Base-by-base conservation (phyloP, 23 red algal genomes). In the Gracilaria domingensis region DNA sequence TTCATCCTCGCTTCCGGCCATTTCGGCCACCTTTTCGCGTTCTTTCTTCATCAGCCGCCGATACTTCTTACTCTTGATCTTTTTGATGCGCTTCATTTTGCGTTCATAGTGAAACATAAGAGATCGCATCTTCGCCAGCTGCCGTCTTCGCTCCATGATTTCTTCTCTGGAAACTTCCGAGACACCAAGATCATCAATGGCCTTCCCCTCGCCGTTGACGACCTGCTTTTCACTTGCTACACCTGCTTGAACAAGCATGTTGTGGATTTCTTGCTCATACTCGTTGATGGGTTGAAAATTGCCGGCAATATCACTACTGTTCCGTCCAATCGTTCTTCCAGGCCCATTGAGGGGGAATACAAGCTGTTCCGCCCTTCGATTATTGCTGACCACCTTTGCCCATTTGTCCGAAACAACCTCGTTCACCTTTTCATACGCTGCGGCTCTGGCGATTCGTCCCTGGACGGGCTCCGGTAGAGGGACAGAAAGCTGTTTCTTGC, bases 51-150 rank as follows among this genome's bases (percentile, higher is more conserved):
- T 67, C 48, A 82, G 11, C 42, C 71, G 56, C 3, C 95, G 80
- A 71, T 48, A 94, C 45, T 71, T 79, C 29, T 77, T 64, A 33
- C 84, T 90, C 81, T 93, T 98, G 69, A 94, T 90, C 40, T 85
- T 93, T 53, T 93, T 94, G 38, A 94, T 90, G 26, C 89, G 90
- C 81, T 94, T 98, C 75, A 89, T 83, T 29, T 91, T 89, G 20
- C 74, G 88, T 58, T 98, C 95, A 82, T 98, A 79, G 55, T 98
- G 76, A 70, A 98, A 98, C 55, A 98, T 69, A 21, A 90, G 53
- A 12, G 82, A 75, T 26, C 92, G 85, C 55, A 94, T 91, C 35
- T 80, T 75, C 20, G 91, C 91, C 36, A 98, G 64, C 45, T 94
- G 89, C 0, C 79, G 44, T 26, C 80, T 29, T 38, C 91, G 77